Evolutionary conservation across 169 alveolate genomes (phyloP).

Genomic region (Eimeria falciformis): DNA sequence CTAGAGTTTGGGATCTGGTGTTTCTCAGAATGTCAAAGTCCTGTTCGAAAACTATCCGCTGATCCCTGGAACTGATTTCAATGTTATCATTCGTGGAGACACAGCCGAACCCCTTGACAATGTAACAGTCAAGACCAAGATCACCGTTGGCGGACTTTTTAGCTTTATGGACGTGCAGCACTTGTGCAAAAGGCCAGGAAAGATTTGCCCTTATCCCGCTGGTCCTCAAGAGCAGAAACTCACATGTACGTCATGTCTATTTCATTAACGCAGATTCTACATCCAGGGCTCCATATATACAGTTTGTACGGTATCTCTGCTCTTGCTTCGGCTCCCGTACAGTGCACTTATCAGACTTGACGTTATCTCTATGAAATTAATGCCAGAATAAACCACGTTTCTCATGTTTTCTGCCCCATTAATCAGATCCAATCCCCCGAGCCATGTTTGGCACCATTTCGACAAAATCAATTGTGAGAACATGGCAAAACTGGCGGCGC

Average conservation of each 20-base stretch:
- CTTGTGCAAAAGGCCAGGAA: background rate
- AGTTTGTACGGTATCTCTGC: too few relatives aligned
- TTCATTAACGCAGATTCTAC: too few relatives aligned
- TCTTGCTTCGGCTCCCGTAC: too few relatives aligned
- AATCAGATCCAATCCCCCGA: background rate
- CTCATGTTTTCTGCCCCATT: too few relatives aligned
- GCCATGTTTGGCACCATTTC: background rate
- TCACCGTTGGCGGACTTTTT: background rate
- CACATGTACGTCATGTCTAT: background rate
- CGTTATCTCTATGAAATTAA: too few relatives aligned
- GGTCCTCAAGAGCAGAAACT: background rate
- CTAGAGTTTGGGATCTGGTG: too few relatives aligned
- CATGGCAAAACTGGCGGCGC: too few relatives aligned
- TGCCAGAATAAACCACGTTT: too few relatives aligned
- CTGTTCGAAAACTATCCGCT: constrained; percentile 1
- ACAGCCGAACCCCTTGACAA: background rate
- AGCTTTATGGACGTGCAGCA: background rate
- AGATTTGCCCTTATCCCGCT: background rate
- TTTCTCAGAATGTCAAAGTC: background rate
- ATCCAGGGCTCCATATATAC: too few relatives aligned
- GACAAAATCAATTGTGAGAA: background rate
- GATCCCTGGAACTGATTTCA: background rate
- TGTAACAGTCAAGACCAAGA: background rate
- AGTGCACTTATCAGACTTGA: too few relatives aligned
- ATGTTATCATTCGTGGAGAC: constrained; percentile 1